These are phyloP conservation scores for Ogataea degrootiae DNA, from an alignment of 805 yeast genomes.

Conservation along the genomic window DNA sequence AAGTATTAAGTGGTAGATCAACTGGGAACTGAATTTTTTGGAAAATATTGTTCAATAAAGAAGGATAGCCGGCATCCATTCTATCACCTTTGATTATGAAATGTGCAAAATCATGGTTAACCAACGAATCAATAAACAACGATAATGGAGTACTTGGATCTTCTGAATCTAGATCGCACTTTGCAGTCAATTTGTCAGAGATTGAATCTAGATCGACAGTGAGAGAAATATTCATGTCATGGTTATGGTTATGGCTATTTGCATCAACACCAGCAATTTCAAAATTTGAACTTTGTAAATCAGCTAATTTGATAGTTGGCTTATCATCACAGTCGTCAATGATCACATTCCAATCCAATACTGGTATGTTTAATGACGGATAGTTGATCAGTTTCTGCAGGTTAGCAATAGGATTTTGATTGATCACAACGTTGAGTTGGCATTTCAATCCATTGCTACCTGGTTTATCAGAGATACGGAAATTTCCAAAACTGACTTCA, in stretches of 20 bases:
- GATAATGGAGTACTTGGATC: constrained; percentile 14
- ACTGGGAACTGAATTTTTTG: constrained; percentile 13
- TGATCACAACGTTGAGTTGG: constrained; percentile 12
- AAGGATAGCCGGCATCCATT: constrained; percentile 2
- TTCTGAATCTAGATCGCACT: constrained; percentile 5
- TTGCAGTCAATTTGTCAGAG: constrained; percentile 4
- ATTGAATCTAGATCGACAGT: constrained; percentile 7
- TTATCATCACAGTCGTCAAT: constrained; percentile 33
- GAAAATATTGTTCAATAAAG: constrained; percentile 10
- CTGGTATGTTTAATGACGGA: constrained; percentile 27
- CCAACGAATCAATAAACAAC: constrained; percentile 7
- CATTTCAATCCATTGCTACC: constrained; percentile 21
- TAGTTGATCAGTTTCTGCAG: constrained; percentile 6
- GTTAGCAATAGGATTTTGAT: constrained; percentile 13
- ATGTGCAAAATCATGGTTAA: constrained; percentile 6
- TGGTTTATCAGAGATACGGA: constrained; percentile 16
- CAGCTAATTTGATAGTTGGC: constrained; percentile 27
- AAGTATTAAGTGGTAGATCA: constrained; percentile 11
- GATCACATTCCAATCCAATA: constrained; percentile 32
- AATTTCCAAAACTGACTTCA: constrained; percentile 20
- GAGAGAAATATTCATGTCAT: constrained; percentile 10
- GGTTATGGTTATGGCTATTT: not conserved
- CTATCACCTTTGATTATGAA: constrained; percentile 10
- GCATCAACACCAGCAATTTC: constrained; percentile 1
- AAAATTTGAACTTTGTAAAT: constrained; percentile 12